phyloP scores from a whole-genome alignment of 305 asterid species.

The Fraxinus nigra region DNA sequence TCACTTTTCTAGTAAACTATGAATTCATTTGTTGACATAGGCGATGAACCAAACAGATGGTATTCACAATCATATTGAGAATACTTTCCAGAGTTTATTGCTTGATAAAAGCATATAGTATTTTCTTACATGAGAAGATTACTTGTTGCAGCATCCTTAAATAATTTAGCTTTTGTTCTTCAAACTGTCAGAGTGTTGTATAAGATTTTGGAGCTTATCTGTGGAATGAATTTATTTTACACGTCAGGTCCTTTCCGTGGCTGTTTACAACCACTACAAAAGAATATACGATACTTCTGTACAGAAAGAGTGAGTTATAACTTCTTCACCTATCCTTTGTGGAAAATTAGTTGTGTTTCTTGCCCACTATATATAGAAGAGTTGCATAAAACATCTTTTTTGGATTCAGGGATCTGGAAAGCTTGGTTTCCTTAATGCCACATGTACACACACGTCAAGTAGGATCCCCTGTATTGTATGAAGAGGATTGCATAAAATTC shows the following conservation, averaged over 20 bases:
- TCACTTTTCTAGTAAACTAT: neutral
- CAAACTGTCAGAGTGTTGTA: constrained; percentile 12
- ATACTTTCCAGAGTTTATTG: neutral
- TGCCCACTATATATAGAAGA: neutral
- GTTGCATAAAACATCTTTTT: constrained; percentile 5
- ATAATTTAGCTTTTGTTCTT: neutral
- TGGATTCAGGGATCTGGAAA: constrained; percentile 13
- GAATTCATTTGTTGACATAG: neutral
- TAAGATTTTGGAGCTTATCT: constrained; percentile 12
- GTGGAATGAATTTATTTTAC: constrained; percentile 19
- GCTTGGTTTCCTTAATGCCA: neutral
- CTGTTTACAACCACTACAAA: constrained; percentile 91
- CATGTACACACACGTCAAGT: neutral
- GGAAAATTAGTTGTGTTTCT: neutral
- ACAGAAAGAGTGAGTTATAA: constrained; percentile 55
- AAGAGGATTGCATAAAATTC: neutral
- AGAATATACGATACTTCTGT: constrained; percentile 54
- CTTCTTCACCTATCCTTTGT: constrained; percentile 1
- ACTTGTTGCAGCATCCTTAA: neutral
- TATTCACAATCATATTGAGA: neutral
- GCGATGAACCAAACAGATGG: neutral
- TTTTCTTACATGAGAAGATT: neutral
- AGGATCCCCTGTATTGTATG: neutral
- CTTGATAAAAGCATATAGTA: constrained; percentile 14
- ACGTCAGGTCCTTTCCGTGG: constrained; percentile 82